Evolutionary conservation across 2,329 filamentous ascomycete genomes (phyloP), one percentile per base, ranked within the genome.

Genomic region (Bipolaris bicolor): DNA sequence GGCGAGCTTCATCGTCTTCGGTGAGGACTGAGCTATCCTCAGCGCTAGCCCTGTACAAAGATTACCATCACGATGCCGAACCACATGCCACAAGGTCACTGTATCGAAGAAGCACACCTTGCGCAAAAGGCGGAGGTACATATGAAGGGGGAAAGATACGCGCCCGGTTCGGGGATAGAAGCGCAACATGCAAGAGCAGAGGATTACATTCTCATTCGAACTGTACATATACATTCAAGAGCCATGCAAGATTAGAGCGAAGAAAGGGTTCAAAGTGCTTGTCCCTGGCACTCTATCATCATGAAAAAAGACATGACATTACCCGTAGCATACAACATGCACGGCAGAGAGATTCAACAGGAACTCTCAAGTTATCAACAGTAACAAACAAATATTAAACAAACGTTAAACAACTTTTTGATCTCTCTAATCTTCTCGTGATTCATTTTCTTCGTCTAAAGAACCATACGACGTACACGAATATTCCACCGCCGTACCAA

Each of bases 1-100:
- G 31, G 51, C 60, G 16, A 67, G 55, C 47, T 70, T 65, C 31
- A 62, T 70, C 15, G 62, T 70, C 5, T 70, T 70, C 45, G 62
- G 60, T 3, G 61, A 66, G 18, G 63, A 66, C 37, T 69, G 60
- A 67, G 43, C 20, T 18, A 33, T 13, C 33, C 31, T 39, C 36
- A 3, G 20, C 40, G 29, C 50, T 9, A 37, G 29, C 20, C 24
- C 10, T 26, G 9, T 33, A 26, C 31, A 39, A 11, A 15, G 11
- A 22, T 26, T 31, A 43, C 22, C 11, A 9, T 29, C 34, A 29
- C 34, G 33, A 37, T 13, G 15, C 13, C 13, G n/a, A 18, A 10
- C 31, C 39, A 15, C 46, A 31, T 31, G 11, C 29, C 46, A 33
- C 4, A 16, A 49, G n/a, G 34, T 22, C 20, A 39, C 15, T 34